These are phyloP conservation scores for Ephemerocybe angulata DNA, from an alignment of 768 basidiomycete genomes.

Conservation along the genomic window DNA sequence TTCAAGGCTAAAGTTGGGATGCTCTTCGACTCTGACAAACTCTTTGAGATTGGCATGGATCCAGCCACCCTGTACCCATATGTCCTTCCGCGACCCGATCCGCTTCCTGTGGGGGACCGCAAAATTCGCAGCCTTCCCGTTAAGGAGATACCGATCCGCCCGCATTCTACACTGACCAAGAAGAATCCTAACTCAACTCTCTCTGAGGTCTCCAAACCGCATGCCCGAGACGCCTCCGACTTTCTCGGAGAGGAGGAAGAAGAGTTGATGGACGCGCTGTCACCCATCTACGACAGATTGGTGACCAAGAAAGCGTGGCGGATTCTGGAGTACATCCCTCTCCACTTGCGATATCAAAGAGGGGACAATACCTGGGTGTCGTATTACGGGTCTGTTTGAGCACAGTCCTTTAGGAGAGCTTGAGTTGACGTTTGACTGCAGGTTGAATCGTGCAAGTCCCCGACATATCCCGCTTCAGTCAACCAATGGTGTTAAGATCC, in stretches of 20 bases:
- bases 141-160: conserved; percentile 22
- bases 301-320: conserved; percentile 55
- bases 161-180: conserved; percentile 18
- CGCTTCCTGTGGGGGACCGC: conserved; percentile 22
- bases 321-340: conserved; percentile 58
- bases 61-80: conserved; percentile 42
- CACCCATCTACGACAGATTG: conserved; percentile 60
- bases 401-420: too few species aligned
- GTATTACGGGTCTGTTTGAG: too few species aligned
- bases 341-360: conserved; percentile 37
- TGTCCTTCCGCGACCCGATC: conserved; percentile 33
- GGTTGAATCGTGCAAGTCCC: conserved; percentile 34
- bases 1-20: conserved; percentile 61
- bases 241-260: conserved; percentile 54
- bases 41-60: conserved; percentile 49
- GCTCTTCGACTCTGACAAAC: conserved; percentile 47
- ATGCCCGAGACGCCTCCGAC: conserved; percentile 3
- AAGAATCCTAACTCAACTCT: conserved; percentile 17
- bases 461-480: conserved; percentile 41
- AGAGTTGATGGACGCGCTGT: conserved; percentile 56
- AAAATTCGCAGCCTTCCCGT: conserved; percentile 23
- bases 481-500: conserved; percentile 45
- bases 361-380: too few species aligned
- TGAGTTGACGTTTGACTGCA: conserved; percentile 9
- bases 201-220: conserved; percentile 11